Conservation (phyloP, 495 filamentous ascomycete genomes). For the Evansstolkia leycettana region DNA sequence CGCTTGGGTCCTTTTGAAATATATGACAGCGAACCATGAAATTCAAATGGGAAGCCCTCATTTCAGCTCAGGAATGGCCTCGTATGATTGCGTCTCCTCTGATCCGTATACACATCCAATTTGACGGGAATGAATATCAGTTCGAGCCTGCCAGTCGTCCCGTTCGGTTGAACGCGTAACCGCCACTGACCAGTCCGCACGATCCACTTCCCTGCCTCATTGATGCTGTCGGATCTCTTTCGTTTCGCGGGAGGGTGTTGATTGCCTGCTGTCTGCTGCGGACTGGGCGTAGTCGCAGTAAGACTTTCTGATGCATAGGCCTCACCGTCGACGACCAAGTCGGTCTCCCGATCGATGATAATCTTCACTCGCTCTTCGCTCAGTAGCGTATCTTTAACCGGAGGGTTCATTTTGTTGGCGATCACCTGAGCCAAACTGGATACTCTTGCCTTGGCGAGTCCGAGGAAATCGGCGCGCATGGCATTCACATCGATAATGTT, state of each 20-base stretch:
- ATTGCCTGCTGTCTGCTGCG: neutral
- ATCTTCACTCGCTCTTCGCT: conserved; percentile 63
- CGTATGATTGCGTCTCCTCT: conserved; percentile 54
- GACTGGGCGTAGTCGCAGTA: conserved; percentile 2
- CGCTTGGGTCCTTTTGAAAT: too few species aligned
- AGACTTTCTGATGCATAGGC: conserved; percentile 2
- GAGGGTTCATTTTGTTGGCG: conserved; percentile 65
- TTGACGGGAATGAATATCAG: conserved; percentile 68
- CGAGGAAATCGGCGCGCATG: conserved; percentile 58
- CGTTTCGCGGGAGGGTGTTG: conserved; percentile 31
- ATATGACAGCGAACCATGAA: too few species aligned
- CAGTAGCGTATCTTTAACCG: conserved; percentile 52
- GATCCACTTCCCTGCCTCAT: conserved; percentile 43
- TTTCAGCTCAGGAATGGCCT: conserved; percentile 51
- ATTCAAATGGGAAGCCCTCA: too few species aligned
- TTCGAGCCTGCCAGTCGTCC: conserved; percentile 22
- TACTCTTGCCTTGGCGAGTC: conserved; percentile 54
- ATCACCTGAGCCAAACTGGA: conserved; percentile 66
- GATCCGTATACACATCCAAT: conserved; percentile 59
- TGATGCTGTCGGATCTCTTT: conserved; percentile 21
- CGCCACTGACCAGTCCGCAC: conserved; percentile 75
- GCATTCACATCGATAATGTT: conserved; percentile 46
- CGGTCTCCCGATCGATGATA: conserved; percentile 50
- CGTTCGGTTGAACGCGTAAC: conserved; percentile 47
- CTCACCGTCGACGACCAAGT: conserved; percentile 58